Evolutionary conservation across 73 alveolate genomes (phyloP).

Genomic region (Loxodes magnus): DNA sequence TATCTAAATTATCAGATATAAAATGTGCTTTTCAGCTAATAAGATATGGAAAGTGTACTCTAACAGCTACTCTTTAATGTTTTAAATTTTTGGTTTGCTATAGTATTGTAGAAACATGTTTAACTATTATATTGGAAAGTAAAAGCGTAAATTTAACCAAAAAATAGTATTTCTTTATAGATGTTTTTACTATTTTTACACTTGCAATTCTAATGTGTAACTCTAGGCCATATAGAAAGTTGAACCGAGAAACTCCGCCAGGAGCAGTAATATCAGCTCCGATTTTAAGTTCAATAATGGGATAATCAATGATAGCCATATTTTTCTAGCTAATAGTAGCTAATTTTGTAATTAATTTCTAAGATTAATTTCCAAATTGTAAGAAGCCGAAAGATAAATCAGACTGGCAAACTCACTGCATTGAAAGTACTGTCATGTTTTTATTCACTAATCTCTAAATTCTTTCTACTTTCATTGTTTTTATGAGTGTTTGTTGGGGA

Average conservation of each 20-base stretch:
- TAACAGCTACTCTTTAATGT: conserved; percentile 82
- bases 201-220: conserved; percentile 76
- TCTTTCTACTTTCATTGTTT: not conserved
- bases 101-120: conserved; percentile 77
- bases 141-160: conserved; percentile 63
- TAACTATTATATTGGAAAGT: conserved; percentile 67
- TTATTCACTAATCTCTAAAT: not conserved
- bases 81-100: conserved; percentile 94
- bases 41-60: conserved; percentile 93
- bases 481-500: too few relatives aligned
- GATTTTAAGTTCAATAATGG: conserved; percentile 63
- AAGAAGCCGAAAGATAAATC: too few relatives aligned
- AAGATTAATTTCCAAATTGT: too few relatives aligned
- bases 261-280: conserved; percentile 81
- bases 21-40: conserved; percentile 64
- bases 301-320: conserved; percentile 23
- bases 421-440: not conserved
- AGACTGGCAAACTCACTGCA: not conserved
- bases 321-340: not conserved
- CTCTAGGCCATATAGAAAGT: conserved; percentile 74
- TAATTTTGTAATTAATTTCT: not conserved
- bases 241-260: conserved; percentile 77
- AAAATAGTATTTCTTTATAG: conserved; percentile 78
- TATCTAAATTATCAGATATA: conserved; percentile 54
- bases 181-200: conserved; percentile 75